Evolutionary conservation across 805 yeast species (phyloP), one percentile per base, ranked within the genome.

Genomic region (Lachancea nothofagi): DNA sequence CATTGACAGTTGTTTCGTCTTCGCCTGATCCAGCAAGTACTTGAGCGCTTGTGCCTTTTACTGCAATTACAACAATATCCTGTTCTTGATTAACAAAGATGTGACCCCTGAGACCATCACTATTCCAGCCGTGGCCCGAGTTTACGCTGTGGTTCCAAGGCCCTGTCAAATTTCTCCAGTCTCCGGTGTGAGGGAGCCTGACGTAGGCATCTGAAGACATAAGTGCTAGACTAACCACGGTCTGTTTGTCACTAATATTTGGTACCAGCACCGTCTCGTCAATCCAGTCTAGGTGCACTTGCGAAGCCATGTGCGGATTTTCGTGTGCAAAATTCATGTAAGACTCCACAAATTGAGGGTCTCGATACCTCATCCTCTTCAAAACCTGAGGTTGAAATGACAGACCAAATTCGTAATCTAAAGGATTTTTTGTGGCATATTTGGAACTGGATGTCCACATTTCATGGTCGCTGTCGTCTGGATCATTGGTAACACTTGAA

Each of bases 201-300:
- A 87, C 95, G 55, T 90, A 93, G 2, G 97, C 97, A 58, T 93
- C 83, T 1, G 95, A 84, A 0, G 96, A 78, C 77, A 90, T 83
- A 38, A 79, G 61, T 0, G 97, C 97, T 29, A 90, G 63, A 1
- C 83, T 65, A 2, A 89, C 66, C 3, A 90, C 58, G 0, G 96
- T 85, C 28, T 77, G 77, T 38, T 73, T 74, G 59, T 89, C 96
- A 1, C 77, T 65, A 7, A 90, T 65, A 49, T 93, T 76, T 0
- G 98, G 98, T 1, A 83, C 72, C 1, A 67, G 38, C 1, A 80
- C 69, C 13, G 62, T 63, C 1, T 66, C 64, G n/a, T 68, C 71
- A 31, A 71, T 62, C 95, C 95, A 86, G 36, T 81, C 86, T n/a
- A 81, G 50, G 19, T 64, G 53, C 12, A 76, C 68, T 31, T 59